Conservation (phyloP, 257 asterid genomes). For the Capsicum chinense region DNA sequence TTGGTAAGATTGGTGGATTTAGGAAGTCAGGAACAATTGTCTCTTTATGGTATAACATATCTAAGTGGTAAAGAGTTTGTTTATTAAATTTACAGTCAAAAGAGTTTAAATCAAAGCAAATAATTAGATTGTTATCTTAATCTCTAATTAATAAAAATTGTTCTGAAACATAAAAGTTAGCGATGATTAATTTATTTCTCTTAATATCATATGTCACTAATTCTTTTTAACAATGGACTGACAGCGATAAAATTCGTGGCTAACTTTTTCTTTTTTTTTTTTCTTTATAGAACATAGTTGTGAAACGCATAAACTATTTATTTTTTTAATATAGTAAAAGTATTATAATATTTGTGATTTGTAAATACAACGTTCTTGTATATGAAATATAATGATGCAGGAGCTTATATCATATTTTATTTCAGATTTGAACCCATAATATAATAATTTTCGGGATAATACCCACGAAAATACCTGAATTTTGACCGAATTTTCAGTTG, state of each 20-base stretch:
- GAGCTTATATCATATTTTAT: not conserved
- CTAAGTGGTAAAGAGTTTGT: not conserved
- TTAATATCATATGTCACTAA: not conserved
- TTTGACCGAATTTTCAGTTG: too few species aligned
- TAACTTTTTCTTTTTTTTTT: too few species aligned
- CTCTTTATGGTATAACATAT: not conserved
- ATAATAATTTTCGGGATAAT: not conserved
- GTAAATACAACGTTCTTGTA: not conserved
- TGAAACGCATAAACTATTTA: not conserved
- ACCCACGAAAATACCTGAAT: too few species aligned
- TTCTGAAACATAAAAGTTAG: not conserved
- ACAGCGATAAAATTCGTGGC: too few species aligned
- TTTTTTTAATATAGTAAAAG: not conserved
- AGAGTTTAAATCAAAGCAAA: not conserved
- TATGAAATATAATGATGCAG: not conserved
- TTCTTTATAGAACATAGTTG: not conserved
- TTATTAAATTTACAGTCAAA: not conserved
- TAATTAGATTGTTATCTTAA: not conserved
- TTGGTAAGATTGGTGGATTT: not conserved
- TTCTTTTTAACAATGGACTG: not conserved
- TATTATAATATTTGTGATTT: not conserved
- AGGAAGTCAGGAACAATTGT: constrained; percentile 3
- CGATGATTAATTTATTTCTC: not conserved
- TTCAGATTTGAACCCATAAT: not conserved
- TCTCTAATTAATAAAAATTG: not conserved